Percentiles rank a stretch among this genome's conserved stretches.
phyloP scores from a whole-genome alignment of 2,329 filamentous ascomycete genomes.

The Arthroderma uncinatum region DNA sequence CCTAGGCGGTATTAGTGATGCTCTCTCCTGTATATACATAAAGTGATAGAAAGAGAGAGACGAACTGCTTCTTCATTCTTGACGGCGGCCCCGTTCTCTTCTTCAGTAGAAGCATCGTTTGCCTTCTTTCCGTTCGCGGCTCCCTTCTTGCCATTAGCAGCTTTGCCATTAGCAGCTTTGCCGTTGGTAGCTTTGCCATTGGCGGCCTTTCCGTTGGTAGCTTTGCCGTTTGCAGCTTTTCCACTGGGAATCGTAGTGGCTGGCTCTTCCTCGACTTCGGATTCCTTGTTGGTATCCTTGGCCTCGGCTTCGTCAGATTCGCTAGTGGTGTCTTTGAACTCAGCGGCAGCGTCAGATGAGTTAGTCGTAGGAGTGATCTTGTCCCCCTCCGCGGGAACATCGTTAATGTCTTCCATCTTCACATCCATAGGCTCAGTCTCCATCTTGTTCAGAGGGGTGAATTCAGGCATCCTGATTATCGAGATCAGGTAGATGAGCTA shows the following conservation, averaged over 20 bases:
- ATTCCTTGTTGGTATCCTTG: neutral
- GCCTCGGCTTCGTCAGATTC: neutral
- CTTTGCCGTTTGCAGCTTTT: neutral
- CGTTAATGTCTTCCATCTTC: neutral
- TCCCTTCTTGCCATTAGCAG: neutral
- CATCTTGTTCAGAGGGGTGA: slow-evolving; percentile 10
- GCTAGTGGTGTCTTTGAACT: neutral
- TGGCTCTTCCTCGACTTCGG: neutral
- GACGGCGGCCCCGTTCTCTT: neutral
- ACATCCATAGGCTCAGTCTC: slow-evolving; percentile 5
- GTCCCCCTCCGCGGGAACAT: neutral
- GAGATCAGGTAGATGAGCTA: neutral
- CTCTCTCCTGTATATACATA: neutral
- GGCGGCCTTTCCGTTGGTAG: neutral
- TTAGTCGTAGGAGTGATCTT: neutral
- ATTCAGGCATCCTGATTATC: slow-evolving; percentile 9
- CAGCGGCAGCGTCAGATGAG: neutral
- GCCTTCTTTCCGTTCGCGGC: neutral
- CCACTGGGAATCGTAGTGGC: neutral
- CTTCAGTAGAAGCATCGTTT: neutral
- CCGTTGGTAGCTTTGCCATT: neutral
- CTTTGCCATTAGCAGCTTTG: neutral
- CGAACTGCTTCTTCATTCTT: neutral
- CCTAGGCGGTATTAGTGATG: neutral
- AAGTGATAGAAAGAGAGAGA: neutral